Conservation (phyloP, 495 filamentous ascomycete genomes). For the Trichoderma gamsii region DNA sequence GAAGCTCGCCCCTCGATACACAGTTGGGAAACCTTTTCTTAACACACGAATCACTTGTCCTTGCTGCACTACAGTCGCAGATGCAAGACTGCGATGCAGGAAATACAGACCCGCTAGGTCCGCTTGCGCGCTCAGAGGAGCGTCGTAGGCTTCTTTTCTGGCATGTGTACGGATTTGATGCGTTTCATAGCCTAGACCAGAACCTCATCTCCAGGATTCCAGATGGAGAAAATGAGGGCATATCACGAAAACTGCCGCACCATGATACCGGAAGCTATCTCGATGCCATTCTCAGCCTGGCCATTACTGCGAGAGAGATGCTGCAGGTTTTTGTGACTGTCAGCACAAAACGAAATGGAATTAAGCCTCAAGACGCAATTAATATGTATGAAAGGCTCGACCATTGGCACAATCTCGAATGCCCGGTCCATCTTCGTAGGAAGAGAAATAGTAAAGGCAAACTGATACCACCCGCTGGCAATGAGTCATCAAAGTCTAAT, state of each 20-base stretch:
- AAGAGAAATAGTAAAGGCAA: background rate
- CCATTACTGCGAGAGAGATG: conserved; percentile 1
- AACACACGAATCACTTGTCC: background rate
- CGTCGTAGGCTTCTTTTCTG: background rate
- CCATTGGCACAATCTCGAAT: background rate
- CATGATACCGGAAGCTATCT: background rate
- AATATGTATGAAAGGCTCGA: background rate
- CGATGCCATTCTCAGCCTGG: background rate
- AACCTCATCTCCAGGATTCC: background rate
- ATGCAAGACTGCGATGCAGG: background rate
- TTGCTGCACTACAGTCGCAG: background rate
- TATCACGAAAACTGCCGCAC: background rate
- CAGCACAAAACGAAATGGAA: conserved; percentile 2
- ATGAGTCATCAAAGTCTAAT: background rate
- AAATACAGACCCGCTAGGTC: background rate
- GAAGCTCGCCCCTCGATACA: background rate
- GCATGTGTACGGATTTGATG: background rate
- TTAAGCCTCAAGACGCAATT: background rate
- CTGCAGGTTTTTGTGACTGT: background rate
- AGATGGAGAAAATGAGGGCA: background rate
- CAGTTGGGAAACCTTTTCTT: background rate
- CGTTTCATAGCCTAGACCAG: background rate
- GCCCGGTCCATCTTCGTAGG: background rate
- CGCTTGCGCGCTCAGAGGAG: background rate
- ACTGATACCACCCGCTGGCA: background rate